phyloP scores from a whole-genome alignment of 106 monocot genomes.

The Allium fistulosum region DNA sequence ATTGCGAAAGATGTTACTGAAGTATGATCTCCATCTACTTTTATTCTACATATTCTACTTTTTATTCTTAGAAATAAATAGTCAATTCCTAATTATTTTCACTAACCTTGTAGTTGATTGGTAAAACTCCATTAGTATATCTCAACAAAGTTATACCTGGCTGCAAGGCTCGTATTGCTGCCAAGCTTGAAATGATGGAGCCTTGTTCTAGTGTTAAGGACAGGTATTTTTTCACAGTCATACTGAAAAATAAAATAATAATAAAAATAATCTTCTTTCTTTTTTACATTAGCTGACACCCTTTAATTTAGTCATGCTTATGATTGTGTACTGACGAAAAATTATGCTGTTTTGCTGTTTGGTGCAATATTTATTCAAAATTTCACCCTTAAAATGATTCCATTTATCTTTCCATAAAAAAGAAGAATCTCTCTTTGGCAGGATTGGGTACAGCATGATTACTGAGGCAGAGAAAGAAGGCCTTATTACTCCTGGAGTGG shows the following conservation, averaged over 20 bases:
- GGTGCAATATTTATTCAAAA: neutral
- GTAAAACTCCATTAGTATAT: conserved; percentile 77
- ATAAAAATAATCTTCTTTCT: no score
- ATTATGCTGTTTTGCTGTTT: neutral
- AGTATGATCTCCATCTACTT: conserved; percentile 4
- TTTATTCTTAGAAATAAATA: no score
- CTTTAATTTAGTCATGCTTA: no score
- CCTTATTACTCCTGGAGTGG: conserved; percentile 66
- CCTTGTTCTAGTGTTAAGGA: conserved; percentile 88
- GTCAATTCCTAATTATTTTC: neutral
- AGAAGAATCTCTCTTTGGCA: conserved; percentile 6
- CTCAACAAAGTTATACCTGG: conserved; percentile 57
- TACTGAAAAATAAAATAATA: no score
- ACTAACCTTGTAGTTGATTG: conserved; percentile 46
- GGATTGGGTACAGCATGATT: conserved; percentile 98
- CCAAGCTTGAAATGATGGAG: conserved; percentile 86
- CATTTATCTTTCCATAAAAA: no score
- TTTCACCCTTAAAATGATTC: no score
- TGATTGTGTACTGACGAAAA: no score
- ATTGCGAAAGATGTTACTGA: conserved; percentile 82
- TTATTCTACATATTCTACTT: no score
- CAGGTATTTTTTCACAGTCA: conserved; percentile 15
- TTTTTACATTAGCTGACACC: no score
- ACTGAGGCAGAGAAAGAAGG: conserved; percentile 89
- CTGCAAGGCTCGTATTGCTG: conserved; percentile 59